Percentiles rank a stretch among this genome's conserved stretches.
phyloP scores from a whole-genome alignment of 2,329 filamentous ascomycete species.

The Capronia epimyces region DNA sequence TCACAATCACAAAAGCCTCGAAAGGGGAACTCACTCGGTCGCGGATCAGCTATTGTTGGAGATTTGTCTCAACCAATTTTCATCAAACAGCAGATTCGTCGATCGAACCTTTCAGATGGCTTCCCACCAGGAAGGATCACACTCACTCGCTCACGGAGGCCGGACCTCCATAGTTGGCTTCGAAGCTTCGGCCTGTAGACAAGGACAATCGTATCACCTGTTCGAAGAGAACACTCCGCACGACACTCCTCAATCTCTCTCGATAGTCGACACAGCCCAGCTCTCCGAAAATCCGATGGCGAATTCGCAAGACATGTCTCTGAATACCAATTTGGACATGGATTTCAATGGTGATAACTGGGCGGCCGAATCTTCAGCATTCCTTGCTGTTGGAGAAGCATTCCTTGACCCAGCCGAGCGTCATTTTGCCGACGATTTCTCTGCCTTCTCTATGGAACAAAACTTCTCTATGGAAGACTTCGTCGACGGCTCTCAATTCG shows the following conservation, averaged over 20 bases:
- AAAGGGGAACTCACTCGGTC: neutral
- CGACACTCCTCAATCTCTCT: neutral
- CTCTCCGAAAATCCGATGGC: neutral
- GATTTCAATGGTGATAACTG: neutral
- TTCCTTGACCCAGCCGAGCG: neutral
- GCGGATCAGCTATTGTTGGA: neutral
- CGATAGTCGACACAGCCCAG: neutral
- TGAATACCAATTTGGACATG: neutral
- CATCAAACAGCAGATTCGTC: neutral
- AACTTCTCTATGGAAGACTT: neutral
- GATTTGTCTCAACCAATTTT: neutral
- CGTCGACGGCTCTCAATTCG: neutral
- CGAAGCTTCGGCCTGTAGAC: neutral
- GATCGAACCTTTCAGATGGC: conserved; percentile 6
- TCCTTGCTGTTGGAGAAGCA: neutral
- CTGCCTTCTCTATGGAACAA: neutral
- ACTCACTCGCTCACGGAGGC: conserved; percentile 2
- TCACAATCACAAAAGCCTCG: neutral
- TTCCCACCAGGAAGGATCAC: conserved; percentile 2
- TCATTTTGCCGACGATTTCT: neutral
- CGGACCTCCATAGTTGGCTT: neutral
- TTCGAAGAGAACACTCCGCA: neutral
- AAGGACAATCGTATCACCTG: neutral
- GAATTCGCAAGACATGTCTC: neutral
- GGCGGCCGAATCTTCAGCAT: neutral